Evolutionary conservation across 495 filamentous ascomycete species (phyloP).

Genomic region (Annulohypoxylon stygium): DNA sequence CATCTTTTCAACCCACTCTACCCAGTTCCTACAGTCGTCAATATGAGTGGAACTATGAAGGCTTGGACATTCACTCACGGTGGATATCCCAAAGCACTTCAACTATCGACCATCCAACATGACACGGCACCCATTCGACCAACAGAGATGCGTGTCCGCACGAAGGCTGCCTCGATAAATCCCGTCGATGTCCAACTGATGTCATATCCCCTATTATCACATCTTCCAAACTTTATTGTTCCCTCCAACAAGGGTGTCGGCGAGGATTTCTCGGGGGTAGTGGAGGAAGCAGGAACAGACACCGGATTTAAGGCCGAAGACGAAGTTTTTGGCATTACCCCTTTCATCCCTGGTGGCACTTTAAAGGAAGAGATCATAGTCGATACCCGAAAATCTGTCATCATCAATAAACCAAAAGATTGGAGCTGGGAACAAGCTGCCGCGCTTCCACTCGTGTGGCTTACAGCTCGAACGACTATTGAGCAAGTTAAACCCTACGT

Average conservation of each 20-base stretch:
- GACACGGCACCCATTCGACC: neutral
- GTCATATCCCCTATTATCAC: neutral
- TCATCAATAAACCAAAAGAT: neutral
- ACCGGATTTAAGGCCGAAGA: neutral
- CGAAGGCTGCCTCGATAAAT: neutral
- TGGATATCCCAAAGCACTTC: conserved; percentile 4
- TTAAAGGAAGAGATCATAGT: neutral
- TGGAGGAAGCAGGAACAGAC: neutral
- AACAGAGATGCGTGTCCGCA: neutral
- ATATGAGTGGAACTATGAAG: conserved; percentile 2
- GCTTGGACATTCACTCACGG: conserved; percentile 13
- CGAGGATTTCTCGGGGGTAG: neutral
- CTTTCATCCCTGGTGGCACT: neutral
- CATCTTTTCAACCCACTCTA: too few relatives aligned
- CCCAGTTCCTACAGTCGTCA: neutral
- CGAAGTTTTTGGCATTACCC: neutral
- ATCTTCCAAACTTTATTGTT: neutral
- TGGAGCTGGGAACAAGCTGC: conserved; percentile 13
- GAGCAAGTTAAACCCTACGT: neutral
- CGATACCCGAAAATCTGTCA: neutral
- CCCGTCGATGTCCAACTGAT: neutral
- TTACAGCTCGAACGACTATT: conserved; percentile 11
- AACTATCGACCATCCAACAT: neutral
- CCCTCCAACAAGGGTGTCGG: neutral
- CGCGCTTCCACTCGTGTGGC: conserved; percentile 8